Evolutionary conservation across 441 rosid species (phyloP), one percentile per base, ranked within the genome.

Genomic region (Pelargonium citronellum): DNA sequence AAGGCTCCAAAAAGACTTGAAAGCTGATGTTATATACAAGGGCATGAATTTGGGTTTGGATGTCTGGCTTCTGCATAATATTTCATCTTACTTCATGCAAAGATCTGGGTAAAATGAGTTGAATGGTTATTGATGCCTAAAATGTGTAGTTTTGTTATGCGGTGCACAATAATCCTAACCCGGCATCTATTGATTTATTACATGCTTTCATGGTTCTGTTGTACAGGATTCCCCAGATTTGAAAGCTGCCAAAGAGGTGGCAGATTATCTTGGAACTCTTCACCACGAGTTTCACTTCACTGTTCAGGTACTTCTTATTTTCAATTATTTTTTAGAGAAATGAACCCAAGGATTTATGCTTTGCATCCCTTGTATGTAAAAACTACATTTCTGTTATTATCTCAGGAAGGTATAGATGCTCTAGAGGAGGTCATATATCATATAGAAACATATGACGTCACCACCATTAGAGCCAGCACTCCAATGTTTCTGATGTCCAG

Each of bases 401-500:
- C 55, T 24, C 88, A 95, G 97, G 99, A 95, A 80, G 98, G 99
- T 63, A 85, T 95, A 70, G 98, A 91, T 73, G 97, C 98, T 5
- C 85, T 95, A 44, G 96, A 95, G 84, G 98, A 95, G 81, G 99
- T 95, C 44, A 95, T 92, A 74, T 91, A 92, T 83, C 99, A 95
- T 76, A 73, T 85, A 37, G 99, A 95, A 78, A 95, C 98, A 49
- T 95, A 88, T 79, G 99, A 95, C 67, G 98, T 95, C 84, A 95
- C 99, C 39, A 95, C 97, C 5, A 66, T 95, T 75, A 89, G 99
- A 83, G 97, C 99, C 57, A 95, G 99, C 84, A 92, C 98, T 51
- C 99, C 98, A 0, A 95, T 95, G 99, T 95, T 95, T 85, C 95
- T 95, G 6, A 95, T 95, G 98, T 92, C 98, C 1, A 85, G 98